Evolutionary conservation across 768 basidiomycete species (phyloP).

Genomic region (Leccinum barrowsii): DNA sequence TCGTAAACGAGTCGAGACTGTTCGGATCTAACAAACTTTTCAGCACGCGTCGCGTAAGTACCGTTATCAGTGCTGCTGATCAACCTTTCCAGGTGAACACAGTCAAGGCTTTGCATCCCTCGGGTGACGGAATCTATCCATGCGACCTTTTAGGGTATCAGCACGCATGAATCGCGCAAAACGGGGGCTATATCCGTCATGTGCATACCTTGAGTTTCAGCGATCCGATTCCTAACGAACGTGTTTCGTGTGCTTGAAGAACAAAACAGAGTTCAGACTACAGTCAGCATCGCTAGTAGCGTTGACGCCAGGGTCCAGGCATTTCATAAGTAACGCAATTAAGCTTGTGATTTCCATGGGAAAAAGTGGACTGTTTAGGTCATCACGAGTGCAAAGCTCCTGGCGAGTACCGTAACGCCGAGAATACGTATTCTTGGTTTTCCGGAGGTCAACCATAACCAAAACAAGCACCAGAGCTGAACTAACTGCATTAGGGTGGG

Average conservation of each 20-base stretch:
- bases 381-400: neutral
- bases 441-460: neutral
- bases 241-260: constrained; percentile 9
- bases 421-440: no score
- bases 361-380: constrained; percentile 1
- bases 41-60: neutral
- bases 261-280: neutral
- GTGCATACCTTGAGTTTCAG: neutral
- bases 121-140: constrained; percentile 8
- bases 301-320: neutral
- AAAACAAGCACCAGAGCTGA: neutral
- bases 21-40: neutral
- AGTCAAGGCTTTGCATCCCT: neutral
- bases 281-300: neutral
- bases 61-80: constrained; percentile 12
- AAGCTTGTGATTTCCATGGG: neutral
- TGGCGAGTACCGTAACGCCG: no score
- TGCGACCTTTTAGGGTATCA: neutral
- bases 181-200: constrained; percentile 7
- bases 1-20: neutral
- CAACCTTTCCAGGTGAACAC: neutral
- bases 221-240: constrained; percentile 3
- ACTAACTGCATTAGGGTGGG: neutral
- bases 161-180: neutral
- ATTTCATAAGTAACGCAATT: neutral